Conservation (phyloP, 768 basidiomycete species). For the Leccinum disarticulatum region DNA sequence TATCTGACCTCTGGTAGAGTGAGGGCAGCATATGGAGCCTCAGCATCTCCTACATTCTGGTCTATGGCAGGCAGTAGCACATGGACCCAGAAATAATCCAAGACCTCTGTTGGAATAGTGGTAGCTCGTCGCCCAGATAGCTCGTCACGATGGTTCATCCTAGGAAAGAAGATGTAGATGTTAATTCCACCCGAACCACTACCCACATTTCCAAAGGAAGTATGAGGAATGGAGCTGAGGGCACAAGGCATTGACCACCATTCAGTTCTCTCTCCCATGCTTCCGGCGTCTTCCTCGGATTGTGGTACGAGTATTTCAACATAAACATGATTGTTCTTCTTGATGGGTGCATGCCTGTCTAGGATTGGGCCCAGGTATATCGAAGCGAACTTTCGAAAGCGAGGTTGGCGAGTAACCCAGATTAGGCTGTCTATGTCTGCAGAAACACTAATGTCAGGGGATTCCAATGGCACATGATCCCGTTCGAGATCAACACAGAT, state of each 20-base stretch:
- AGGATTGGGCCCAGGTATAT: slow-evolving; percentile 2
- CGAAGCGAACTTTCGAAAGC: not conserved
- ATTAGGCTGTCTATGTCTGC: slow-evolving; percentile 22
- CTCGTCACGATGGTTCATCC: slow-evolving; percentile 14
- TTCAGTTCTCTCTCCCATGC: slow-evolving; percentile 1
- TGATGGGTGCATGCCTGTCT: slow-evolving; percentile 7
- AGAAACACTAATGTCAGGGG: not conserved
- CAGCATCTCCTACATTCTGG: not conserved
- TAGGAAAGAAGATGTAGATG: slow-evolving; percentile 12
- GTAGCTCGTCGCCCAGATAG: not conserved
- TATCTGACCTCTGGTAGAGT: slow-evolving; percentile 4
- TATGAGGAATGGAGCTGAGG: slow-evolving; percentile 3
- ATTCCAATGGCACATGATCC: not conserved
- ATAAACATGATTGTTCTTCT: slow-evolving; percentile 20
- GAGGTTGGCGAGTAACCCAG: slow-evolving; percentile 7
- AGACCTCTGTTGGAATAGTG: slow-evolving; percentile 9
- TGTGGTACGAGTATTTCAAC: slow-evolving; percentile 13
- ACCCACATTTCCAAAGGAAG: not conserved
- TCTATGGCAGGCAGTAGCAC: slow-evolving; percentile 12
- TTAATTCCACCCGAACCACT: not conserved
- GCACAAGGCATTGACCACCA: slow-evolving; percentile 12
- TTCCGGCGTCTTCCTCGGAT: slow-evolving; percentile 6
- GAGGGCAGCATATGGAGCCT: slow-evolving; percentile 7
- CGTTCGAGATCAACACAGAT: slow-evolving; percentile 11
- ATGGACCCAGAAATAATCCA: slow-evolving; percentile 9